Base-by-base conservation (phyloP, 192 early-diverging fungal genomes). In the Diversispora epigaea region DNA sequence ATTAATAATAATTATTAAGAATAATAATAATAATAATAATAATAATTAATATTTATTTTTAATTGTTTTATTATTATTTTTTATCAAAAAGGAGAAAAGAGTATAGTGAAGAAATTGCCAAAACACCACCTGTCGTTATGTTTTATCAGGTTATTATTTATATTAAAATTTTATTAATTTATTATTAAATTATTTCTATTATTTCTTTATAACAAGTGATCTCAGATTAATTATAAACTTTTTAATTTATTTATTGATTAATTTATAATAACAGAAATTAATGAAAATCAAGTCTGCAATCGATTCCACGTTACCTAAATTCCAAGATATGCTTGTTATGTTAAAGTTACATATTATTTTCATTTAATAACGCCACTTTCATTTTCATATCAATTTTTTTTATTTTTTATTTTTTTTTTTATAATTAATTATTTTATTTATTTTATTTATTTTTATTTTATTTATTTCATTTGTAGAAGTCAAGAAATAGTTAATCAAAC, bases 291-390 rank as follows among this genome's bases (percentile, higher is more conserved):
- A 77, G 41, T 32, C 61, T 6, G 80, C 73, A 47, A 87, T 89
- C 52, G 88, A 89, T 15, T 68, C 81, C 8, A 79, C 80, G 11
- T 50, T 89, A n/a, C 88, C 88, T 32, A 78, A 75, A 46, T 89
- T 89, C 39, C 86, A 89, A 62, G 82, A 87, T 43, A 84, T 86
- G 83, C 78, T 89, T 1, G 44, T 82, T 12, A 79, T 83, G 54
- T 67, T 89, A 49, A 85, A 85, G 87, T 87, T 83, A 76, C 46
- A 7, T 58, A 6, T 40, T 15, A 41, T n/a, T 73, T 69, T 19
- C 12, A 40, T 63, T 63, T 63, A 63, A 15, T 7, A 40, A 43
- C 3, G 25, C 14, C 40, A 17, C 3, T 25, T 41, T 41, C 17
- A 43, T 63, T 40, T 63, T 15, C 25, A 43, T 5, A 41, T 43